phyloP scores from a whole-genome alignment of 768 basidiomycete species.

The Boletus sensibilis region DNA sequence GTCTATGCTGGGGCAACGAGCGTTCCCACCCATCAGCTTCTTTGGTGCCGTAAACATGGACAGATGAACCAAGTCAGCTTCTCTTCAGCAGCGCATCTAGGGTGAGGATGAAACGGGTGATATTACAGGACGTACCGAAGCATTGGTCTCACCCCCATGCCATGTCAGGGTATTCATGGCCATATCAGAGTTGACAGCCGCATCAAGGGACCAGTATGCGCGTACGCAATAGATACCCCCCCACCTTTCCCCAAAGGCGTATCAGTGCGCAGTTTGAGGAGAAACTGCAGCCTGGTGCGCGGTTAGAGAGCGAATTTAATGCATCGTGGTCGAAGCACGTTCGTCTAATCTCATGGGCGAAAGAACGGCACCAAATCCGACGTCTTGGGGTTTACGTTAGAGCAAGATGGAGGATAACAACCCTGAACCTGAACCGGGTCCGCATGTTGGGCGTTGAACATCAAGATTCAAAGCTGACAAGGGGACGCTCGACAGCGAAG shows the following conservation, averaged over 20 bases:
- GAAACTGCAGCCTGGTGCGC: conserved; percentile 2
- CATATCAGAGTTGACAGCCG: conserved; percentile 15
- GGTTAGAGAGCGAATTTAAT: conserved; percentile 13
- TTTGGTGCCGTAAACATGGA: conserved; percentile 10
- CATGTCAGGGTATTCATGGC: conserved; percentile 14
- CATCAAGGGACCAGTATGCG: conserved; percentile 7
- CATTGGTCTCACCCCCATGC: conserved; percentile 1
- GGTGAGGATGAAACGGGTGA: conserved; percentile 13
- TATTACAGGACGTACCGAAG: conserved; percentile 20
- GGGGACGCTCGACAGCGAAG: not conserved
- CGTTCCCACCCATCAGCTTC: conserved; percentile 11
- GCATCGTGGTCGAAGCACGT: conserved; percentile 3
- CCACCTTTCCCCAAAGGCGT: not conserved
- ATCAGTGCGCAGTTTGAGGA: not conserved
- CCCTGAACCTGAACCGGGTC: conserved; percentile 1
- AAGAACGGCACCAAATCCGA: not conserved
- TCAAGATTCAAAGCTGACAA: not conserved
- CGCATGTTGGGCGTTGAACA: not conserved
- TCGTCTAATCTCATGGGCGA: conserved; percentile 2
- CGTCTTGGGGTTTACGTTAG: conserved; percentile 1
- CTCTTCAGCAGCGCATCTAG: conserved; percentile 11
- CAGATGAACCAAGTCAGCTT: conserved; percentile 7
- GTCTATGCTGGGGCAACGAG: not conserved
- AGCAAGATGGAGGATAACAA: not conserved
- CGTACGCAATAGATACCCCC: conserved; percentile 18